Evolutionary conservation across 345 rosid genomes (phyloP).

Genomic region (Syzygium aqueum): DNA sequence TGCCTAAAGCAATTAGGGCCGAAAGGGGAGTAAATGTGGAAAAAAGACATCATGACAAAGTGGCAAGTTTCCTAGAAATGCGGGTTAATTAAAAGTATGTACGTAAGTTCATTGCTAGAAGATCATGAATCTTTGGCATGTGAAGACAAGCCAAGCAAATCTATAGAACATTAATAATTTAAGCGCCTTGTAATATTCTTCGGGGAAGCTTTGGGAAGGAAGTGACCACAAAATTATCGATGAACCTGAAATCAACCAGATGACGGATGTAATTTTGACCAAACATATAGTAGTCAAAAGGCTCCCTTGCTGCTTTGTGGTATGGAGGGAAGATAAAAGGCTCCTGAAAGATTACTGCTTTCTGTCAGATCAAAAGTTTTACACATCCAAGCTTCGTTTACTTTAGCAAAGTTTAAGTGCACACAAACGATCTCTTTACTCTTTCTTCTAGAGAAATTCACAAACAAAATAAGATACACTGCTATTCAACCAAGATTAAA

Average conservation of each 20-base stretch:
- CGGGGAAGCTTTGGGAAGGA: not conserved
- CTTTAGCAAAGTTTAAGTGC: not conserved
- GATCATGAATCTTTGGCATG: not conserved
- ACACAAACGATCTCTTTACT: not conserved
- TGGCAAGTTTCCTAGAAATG: not conserved
- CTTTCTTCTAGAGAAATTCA: not conserved
- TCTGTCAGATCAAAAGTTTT: not conserved
- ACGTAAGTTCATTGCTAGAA: not conserved
- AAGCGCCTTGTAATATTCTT: not conserved
- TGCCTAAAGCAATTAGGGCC: not conserved
- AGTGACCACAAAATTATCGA: not conserved
- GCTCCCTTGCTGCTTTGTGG: slow-evolving; percentile 84
- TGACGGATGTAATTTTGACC: slow-evolving; percentile 93
- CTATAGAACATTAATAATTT: not conserved
- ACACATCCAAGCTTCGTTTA: not conserved
- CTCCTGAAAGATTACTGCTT: slow-evolving; percentile 47
- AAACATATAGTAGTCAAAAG: slow-evolving; percentile 89
- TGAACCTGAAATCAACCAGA: slow-evolving; percentile 79
- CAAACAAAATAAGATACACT: not conserved
- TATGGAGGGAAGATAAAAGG: slow-evolving; percentile 66
- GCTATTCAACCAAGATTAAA: not conserved
- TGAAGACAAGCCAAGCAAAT: not conserved
- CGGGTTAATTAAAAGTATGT: not conserved
- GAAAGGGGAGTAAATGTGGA: not conserved
- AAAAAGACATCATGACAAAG: not conserved